Percentiles rank a stretch among this genome's conserved stretches.
Evolutionary conservation across 2,329 filamentous ascomycete genomes (phyloP).

Genomic region (Alternaria atra): DNA sequence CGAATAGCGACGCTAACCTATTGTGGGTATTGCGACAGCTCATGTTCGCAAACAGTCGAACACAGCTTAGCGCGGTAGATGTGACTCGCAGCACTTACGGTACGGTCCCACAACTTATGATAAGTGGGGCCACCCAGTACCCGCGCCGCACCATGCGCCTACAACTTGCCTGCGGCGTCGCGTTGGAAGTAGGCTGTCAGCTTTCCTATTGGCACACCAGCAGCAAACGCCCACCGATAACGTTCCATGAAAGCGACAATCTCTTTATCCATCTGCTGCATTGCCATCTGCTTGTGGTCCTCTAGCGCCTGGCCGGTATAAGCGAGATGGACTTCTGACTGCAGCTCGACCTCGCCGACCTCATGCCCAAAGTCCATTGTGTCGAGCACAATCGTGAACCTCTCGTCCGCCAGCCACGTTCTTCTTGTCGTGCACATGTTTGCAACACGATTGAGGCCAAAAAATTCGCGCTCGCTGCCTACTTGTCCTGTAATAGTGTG

Average conservation of each 20-base stretch:
- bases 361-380: slow-evolving; percentile 39
- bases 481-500: slow-evolving; percentile 18
- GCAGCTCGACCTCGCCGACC: slow-evolving; percentile 48
- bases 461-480: slow-evolving; percentile 15
- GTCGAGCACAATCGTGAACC: slow-evolving; percentile 20
- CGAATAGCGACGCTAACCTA: neutral
- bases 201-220: slow-evolving; percentile 20
- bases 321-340: slow-evolving; percentile 21
- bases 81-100: neutral
- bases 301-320: slow-evolving; percentile 5
- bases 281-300: slow-evolving; percentile 16
- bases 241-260: slow-evolving; percentile 20
- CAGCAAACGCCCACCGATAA: slow-evolving; percentile 21
- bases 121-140: neutral
- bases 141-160: neutral
- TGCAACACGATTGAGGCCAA: slow-evolving; percentile 20
- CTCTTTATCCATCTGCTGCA: slow-evolving; percentile 22
- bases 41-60: neutral
- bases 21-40: neutral
- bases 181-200: slow-evolving; percentile 25
- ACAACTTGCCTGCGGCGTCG: neutral
- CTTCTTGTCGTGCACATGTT: slow-evolving; percentile 37
- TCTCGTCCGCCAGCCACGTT: slow-evolving; percentile 36
- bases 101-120: neutral
- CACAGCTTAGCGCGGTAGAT: neutral